Percentiles rank a stretch among this genome's conserved stretches.
phyloP scores from a whole-genome alignment of 2,329 filamentous ascomycete genomes.

The Falciphora oryzae region DNA sequence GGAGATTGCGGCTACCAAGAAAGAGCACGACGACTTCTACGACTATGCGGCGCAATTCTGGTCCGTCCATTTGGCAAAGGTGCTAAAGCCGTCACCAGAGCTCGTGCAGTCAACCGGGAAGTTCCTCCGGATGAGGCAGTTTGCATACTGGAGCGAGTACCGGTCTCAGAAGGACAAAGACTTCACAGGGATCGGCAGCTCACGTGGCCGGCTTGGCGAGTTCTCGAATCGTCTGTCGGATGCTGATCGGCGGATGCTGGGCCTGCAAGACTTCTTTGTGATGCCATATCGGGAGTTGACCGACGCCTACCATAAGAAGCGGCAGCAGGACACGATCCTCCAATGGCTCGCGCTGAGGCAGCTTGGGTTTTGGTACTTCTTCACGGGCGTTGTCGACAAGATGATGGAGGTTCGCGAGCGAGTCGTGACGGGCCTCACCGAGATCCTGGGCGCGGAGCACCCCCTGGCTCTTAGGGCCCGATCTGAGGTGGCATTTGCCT shows the following conservation, averaged over 20 bases:
- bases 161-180: background rate
- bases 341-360: background rate
- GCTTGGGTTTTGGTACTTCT: background rate
- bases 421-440: background rate
- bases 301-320: background rate
- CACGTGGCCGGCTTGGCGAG: background rate
- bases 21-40: background rate
- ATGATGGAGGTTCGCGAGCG: background rate
- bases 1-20: background rate
- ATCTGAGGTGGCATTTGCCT: background rate
- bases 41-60: background rate
- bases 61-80: background rate
- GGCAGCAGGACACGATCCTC: background rate
- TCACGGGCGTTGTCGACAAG: background rate
- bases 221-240: background rate
- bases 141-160: background rate
- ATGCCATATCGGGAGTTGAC: background rate
- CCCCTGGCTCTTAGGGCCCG: background rate
- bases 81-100: background rate
- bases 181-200: background rate
- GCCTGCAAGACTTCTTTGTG: background rate
- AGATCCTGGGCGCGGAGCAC: background rate
- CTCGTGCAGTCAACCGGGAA: background rate
- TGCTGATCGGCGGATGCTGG: background rate
- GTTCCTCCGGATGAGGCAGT: background rate